A percentile compares a stretch with the other conserved stretches of the same genome.
These are phyloP conservation scores for Deuterostichococcus epilithicus DNA, from an alignment of 139 green algal genomes.

Conservation along the genomic window DNA sequence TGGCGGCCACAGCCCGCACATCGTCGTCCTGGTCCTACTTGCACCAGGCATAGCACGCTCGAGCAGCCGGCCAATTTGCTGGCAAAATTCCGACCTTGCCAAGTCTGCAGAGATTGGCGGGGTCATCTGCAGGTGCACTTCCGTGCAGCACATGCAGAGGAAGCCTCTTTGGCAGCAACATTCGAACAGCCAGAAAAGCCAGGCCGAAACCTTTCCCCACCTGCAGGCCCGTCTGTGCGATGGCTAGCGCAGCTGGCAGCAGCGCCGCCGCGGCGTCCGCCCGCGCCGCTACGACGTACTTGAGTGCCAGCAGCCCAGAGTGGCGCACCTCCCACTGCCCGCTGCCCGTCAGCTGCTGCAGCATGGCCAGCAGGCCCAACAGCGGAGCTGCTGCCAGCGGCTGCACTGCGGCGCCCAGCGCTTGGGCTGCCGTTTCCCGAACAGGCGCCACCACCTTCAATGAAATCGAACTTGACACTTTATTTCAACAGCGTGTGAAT, in stretches of 20 bases:
- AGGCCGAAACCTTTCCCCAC: neutral
- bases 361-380: conserved; percentile 42
- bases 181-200: neutral
- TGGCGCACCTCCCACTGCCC: conserved; percentile 59
- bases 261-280: conserved; percentile 36
- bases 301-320: conserved; percentile 80
- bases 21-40: conserved; percentile 84
- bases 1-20: conserved; percentile 85
- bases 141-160: too few relatives aligned
- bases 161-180: too few relatives aligned
- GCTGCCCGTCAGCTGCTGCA: conserved; percentile 53
- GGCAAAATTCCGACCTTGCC: too few relatives aligned
- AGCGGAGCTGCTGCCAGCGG: conserved; percentile 29
- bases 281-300: conserved; percentile 81
- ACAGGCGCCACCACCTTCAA: conserved; percentile 84
- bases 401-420: conserved; percentile 66
- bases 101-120: too few relatives aligned
- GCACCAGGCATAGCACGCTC: neutral
- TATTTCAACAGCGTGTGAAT: neutral
- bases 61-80: too few relatives aligned
- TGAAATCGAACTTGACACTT: neutral
- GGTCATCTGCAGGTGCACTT: neutral
- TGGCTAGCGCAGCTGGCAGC: conserved; percentile 56
- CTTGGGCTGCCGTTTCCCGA: conserved; percentile 91
- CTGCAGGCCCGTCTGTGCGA: conserved; percentile 52